Percentiles rank a stretch among this genome's conserved stretches.
phyloP scores from a whole-genome alignment of 495 filamentous ascomycete species.

The Evernia prunastri region DNA sequence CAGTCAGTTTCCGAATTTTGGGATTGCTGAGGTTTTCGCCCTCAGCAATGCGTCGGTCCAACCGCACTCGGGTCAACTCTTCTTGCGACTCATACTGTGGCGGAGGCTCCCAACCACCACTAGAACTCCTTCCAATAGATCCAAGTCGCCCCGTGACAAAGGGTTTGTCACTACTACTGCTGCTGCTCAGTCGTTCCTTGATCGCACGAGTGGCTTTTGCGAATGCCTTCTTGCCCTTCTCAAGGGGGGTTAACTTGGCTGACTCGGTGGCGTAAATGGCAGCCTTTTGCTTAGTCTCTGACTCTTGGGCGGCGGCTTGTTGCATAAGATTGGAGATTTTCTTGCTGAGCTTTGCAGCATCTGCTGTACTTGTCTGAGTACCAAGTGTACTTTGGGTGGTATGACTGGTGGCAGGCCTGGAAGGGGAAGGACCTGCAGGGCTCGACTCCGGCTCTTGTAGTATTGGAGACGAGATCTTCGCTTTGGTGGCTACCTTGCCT shows the following conservation, averaged over 20 bases:
- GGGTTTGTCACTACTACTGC: constrained; percentile 8
- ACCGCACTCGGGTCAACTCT: constrained; percentile 3
- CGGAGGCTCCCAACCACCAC: constrained; percentile 8
- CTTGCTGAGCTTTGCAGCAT: constrained; percentile 10
- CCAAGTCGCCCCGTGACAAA: neutral
- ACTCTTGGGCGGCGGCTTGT: constrained; percentile 23
- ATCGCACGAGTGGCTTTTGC: constrained; percentile 23
- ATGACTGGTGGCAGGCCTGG: constrained; percentile 17
- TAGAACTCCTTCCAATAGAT: constrained; percentile 12
- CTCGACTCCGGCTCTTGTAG: constrained; percentile 7
- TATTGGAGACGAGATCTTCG: constrained; percentile 17
- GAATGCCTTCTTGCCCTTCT: constrained; percentile 22
- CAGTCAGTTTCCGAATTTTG: constrained; percentile 22
- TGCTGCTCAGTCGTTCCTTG: constrained; percentile 21
- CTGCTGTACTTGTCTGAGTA: neutral
- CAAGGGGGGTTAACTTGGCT: constrained; percentile 23
- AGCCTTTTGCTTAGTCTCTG: constrained; percentile 17
- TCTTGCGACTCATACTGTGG: constrained; percentile 12
- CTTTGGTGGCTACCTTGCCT: constrained; percentile 13
- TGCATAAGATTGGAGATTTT: constrained; percentile 22
- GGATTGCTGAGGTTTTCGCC: constrained; percentile 22
- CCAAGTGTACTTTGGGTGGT: constrained; percentile 10
- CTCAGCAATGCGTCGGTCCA: constrained; percentile 23
- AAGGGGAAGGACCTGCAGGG: neutral
- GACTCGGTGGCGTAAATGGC: constrained; percentile 16